A percentile compares a stretch with the other conserved stretches of the same genome.
Conservation (phyloP, 495 filamentous ascomycete species). For the Amniculicola lignicola region DNA sequence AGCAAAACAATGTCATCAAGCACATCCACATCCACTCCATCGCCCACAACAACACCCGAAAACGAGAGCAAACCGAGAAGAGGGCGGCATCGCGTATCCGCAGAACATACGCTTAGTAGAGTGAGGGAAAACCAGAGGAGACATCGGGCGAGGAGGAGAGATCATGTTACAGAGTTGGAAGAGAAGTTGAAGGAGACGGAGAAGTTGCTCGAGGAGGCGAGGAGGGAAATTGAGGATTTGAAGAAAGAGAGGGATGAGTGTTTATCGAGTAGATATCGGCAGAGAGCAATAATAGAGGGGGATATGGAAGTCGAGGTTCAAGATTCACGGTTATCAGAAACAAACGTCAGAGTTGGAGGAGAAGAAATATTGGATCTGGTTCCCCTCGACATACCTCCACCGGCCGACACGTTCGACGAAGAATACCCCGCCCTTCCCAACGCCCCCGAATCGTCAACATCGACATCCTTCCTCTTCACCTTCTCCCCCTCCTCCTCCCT, state of each 20-base stretch:
- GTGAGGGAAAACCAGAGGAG: conserved; percentile 31
- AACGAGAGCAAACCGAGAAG: conserved; percentile 4
- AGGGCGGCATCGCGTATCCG: conserved; percentile 12
- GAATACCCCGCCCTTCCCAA: background rate
- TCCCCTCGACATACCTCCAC: no score
- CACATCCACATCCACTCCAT: background rate
- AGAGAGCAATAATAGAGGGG: background rate
- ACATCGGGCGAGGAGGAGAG: conserved; percentile 23
- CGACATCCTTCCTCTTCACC: background rate
- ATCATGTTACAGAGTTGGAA: conserved; percentile 25
- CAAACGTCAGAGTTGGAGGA: background rate
- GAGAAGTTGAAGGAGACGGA: conserved; percentile 19
- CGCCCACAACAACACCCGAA: background rate
- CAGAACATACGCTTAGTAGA: conserved; percentile 26
- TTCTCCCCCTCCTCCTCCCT: background rate
- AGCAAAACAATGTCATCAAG: conserved; percentile 4
- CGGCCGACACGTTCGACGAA: background rate
- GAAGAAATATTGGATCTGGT: background rate
- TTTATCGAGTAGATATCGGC: background rate
- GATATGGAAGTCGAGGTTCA: background rate
- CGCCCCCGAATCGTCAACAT: background rate
- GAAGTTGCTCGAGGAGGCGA: conserved; percentile 8
- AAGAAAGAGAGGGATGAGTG: conserved; percentile 5
- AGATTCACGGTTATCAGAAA: background rate
- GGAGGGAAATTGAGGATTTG: conserved; percentile 14